Conservation (phyloP, 2,329 filamentous ascomycete species). For the Cladosporium austrohemisphaericum region DNA sequence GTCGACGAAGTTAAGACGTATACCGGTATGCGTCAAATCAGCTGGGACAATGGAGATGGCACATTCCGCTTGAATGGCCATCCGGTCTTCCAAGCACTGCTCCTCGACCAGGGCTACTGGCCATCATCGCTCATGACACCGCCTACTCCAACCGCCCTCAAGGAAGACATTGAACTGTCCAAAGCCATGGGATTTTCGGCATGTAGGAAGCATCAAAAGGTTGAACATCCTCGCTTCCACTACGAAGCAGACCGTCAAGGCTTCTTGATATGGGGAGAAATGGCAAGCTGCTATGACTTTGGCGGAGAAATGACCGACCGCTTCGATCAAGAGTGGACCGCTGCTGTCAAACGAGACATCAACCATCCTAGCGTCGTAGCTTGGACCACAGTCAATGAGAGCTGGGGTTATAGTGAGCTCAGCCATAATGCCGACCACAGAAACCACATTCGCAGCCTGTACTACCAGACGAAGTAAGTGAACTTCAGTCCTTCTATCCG, state of each 20-base stretch:
- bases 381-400: constrained; percentile 65
- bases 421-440: constrained; percentile 56
- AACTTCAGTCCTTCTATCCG: no score
- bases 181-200: constrained; percentile 63
- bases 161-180: constrained; percentile 52
- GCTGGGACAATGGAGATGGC: constrained; percentile 57
- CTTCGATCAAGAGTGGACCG: constrained; percentile 63
- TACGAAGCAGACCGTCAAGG: constrained; percentile 61
- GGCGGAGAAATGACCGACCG: constrained; percentile 55
- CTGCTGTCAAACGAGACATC: constrained; percentile 60
- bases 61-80: constrained; percentile 57
- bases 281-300: constrained; percentile 63
- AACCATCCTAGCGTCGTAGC: constrained; percentile 63
- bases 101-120: constrained; percentile 63
- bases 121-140: constrained; percentile 59
- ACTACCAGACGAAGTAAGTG: constrained; percentile 59
- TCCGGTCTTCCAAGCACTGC: constrained; percentile 59
- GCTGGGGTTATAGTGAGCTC: constrained; percentile 61
- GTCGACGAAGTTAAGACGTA: constrained; percentile 58
- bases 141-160: constrained; percentile 44
- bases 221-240: constrained; percentile 58
- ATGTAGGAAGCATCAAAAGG: constrained; percentile 63
- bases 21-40: constrained; percentile 58
- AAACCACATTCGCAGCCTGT: constrained; percentile 61
- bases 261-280: constrained; percentile 62